phyloP scores from a whole-genome alignment of 2,329 filamentous ascomycete species.

The Arachnopeziza araneosa region DNA sequence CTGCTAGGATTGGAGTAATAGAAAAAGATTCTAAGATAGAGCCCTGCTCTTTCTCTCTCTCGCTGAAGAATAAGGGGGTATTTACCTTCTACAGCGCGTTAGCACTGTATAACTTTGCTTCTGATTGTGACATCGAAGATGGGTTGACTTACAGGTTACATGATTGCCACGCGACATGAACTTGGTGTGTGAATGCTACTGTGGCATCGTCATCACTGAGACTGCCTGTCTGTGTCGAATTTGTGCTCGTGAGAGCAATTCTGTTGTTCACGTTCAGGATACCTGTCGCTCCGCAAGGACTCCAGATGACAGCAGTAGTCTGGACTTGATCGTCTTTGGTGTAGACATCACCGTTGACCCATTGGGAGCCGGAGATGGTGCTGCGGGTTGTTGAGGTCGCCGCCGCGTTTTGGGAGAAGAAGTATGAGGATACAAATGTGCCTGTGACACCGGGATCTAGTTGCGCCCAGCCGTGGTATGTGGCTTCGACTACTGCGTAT shows the following conservation, averaged over 20 bases:
- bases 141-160: not conserved
- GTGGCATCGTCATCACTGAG: constrained; percentile 20
- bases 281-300: constrained; percentile 17
- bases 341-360: constrained; percentile 16
- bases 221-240: constrained; percentile 7
- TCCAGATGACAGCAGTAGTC: constrained; percentile 17
- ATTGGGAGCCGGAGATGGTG: constrained; percentile 13
- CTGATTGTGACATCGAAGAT: not conserved
- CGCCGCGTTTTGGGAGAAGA: constrained; percentile 18
- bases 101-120: not conserved
- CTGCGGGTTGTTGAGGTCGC: constrained; percentile 13
- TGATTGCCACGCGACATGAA: constrained; percentile 16
- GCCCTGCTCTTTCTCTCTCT: too few relatives aligned
- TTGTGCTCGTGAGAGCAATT: constrained; percentile 12
- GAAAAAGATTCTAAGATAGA: not conserved
- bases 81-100: not conserved
- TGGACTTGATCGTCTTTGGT: constrained; percentile 17
- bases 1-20: not conserved
- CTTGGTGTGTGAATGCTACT: constrained; percentile 15
- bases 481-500: constrained; percentile 19
- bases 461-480: constrained; percentile 18
- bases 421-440: constrained; percentile 19
- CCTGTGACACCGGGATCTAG: constrained; percentile 17
- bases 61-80: not conserved
- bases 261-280: constrained; percentile 21